phyloP scores from a whole-genome alignment of 164 flowering plant species.

The Cinnamomum micranthum region DNA sequence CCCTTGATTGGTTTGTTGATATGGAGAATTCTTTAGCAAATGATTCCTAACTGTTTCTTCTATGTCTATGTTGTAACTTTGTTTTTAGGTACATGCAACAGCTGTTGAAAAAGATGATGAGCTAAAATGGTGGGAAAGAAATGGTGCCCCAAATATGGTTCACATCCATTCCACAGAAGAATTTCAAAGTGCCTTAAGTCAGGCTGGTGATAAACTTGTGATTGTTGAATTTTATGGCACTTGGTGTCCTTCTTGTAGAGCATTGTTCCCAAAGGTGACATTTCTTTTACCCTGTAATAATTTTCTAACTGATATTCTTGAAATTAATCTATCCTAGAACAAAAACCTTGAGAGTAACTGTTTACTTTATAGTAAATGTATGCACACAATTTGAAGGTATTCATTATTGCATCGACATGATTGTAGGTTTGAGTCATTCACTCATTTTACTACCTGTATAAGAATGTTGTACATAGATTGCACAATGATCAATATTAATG shows the following conservation, averaged over 20 bases:
- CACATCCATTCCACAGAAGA: conserved; percentile 94
- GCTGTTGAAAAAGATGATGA: conserved; percentile 67
- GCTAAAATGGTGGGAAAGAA: conserved; percentile 97
- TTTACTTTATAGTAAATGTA: neutral
- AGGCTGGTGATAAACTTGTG: conserved; percentile 89
- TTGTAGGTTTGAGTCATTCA: too few relatives aligned
- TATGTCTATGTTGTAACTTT: conserved; percentile 12
- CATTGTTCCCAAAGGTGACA: conserved; percentile 87
- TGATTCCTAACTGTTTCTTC: neutral
- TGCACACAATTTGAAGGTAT: too few relatives aligned
- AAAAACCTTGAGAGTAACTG: too few relatives aligned
- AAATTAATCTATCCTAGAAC: too few relatives aligned
- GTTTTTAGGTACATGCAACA: conserved; percentile 57
- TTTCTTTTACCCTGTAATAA: neutral
- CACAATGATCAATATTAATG: neutral
- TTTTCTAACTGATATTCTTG: too few relatives aligned
- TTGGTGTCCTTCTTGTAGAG: conserved; percentile 96
- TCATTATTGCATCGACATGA: too few relatives aligned
- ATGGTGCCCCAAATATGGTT: conserved; percentile 79
- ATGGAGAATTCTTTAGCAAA: too few relatives aligned
- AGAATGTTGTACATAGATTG: too few relatives aligned
- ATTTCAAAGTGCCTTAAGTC: conserved; percentile 68
- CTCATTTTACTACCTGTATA: too few relatives aligned
- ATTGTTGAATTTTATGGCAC: conserved; percentile 96
- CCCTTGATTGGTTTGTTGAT: too few relatives aligned